Percentiles rank a stretch among this genome's conserved stretches.
phyloP scores from a whole-genome alignment of 176 grass and related monocot genomes.

The Avena eriantha region DNA sequence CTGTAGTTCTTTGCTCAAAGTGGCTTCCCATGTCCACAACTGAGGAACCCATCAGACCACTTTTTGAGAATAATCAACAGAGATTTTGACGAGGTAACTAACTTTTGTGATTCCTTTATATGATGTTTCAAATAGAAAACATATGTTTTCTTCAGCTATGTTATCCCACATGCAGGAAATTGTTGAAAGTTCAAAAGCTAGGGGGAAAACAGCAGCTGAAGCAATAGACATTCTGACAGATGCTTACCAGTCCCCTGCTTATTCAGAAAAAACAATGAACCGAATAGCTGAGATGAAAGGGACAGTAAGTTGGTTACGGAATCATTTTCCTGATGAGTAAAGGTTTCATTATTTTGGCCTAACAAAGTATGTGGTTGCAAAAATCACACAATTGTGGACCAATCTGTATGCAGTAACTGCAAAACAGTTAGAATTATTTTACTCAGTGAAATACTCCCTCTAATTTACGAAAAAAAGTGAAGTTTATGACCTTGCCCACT shows the following conservation, averaged over 20 bases:
- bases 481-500: neutral
- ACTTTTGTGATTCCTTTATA: neutral
- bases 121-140: neutral
- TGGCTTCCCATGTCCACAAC: conserved; percentile 53
- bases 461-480: neutral
- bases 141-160: neutral
- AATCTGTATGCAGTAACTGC: neutral
- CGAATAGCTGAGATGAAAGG: conserved; percentile 44
- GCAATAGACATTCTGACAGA: conserved; percentile 47
- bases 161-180: conserved; percentile 37
- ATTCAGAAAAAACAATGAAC: conserved; percentile 18
- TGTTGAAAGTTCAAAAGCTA: conserved; percentile 26
- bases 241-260: conserved; percentile 38
- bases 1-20: conserved; percentile 49
- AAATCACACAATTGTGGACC: neutral
- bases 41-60: conserved; percentile 57
- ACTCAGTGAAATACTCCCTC: neutral
- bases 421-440: neutral
- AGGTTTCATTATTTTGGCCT: neutral
- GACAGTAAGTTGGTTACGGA: conserved; percentile 27
- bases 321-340: neutral
- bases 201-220: conserved; percentile 45
- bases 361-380: neutral
- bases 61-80: conserved; percentile 59
- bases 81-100: conserved; percentile 57